Conservation (phyloP, 202 grass and related monocot species). For the Panicum virgatum region DNA sequence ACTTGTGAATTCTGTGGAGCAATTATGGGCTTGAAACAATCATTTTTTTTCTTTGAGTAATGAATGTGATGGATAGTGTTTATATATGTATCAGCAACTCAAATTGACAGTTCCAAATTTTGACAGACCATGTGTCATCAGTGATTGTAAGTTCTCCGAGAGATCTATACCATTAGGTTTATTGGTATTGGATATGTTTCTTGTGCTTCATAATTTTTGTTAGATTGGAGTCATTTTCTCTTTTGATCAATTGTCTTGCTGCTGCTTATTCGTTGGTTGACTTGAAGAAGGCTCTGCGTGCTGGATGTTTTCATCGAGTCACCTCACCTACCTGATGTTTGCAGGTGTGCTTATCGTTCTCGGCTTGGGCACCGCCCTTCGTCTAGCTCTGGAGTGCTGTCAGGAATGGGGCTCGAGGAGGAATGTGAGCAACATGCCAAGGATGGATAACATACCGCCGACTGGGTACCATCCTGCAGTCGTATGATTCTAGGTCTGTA, state of each 20-base stretch:
- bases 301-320: slow-evolving; percentile 21
- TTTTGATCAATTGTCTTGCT: not conserved
- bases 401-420: slow-evolving; percentile 73
- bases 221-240: too few relatives aligned
- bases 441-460: slow-evolving; percentile 59
- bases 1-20: not conserved
- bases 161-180: not conserved
- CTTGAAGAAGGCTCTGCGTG: not conserved
- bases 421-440: slow-evolving; percentile 47
- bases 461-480: slow-evolving; percentile 77
- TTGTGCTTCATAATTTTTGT: too few relatives aligned
- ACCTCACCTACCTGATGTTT: slow-evolving; percentile 1
- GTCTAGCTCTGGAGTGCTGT: slow-evolving; percentile 86
- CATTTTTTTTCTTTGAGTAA: not conserved
- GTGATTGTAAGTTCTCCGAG: not conserved
- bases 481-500: slow-evolving; percentile 59
- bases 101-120: not conserved
- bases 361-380: slow-evolving; percentile 84
- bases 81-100: not conserved
- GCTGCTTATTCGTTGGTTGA: not conserved
- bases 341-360: slow-evolving; percentile 94
- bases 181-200: not conserved
- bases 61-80: not conserved
- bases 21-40: not conserved
- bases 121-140: not conserved